phyloP scores from a whole-genome alignment of 73 alveolate species.

The Durusdinium trenchii region DNA sequence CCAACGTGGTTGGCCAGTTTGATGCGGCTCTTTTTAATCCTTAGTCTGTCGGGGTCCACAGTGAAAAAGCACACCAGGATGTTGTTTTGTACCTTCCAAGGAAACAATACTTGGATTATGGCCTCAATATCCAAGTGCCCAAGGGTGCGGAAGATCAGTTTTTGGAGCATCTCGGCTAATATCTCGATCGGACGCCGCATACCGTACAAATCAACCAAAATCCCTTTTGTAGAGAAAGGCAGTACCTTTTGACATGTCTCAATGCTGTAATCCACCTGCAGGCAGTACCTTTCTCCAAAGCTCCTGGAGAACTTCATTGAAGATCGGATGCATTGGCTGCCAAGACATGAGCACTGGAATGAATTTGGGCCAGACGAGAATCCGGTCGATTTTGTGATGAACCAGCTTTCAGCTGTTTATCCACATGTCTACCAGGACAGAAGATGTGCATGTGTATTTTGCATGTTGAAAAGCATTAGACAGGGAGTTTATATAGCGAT shows the following conservation, averaged over 20 bases:
- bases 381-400: conserved; percentile 85
- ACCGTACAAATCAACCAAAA: no score
- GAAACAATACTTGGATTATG: conserved; percentile 5
- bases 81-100: no score
- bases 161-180: conserved; percentile 15
- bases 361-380: conserved; percentile 48
- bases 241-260: no score
- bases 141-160: conserved; percentile 49
- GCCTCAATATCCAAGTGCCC: conserved; percentile 47
- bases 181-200: no score
- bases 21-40: no score
- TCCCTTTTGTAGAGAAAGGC: no score
- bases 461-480: neutral
- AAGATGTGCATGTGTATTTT: no score
- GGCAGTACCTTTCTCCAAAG: conserved; percentile 4
- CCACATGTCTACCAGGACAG: conserved; percentile 74
- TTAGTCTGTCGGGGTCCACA: no score
- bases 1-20: no score
- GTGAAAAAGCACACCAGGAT: no score
- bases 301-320: conserved; percentile 40
- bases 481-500: neutral
- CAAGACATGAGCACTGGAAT: neutral
- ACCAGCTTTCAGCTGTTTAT: conserved; percentile 52
- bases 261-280: neutral
- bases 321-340: conserved; percentile 18